Conservation (phyloP, 345 rosid genomes). For the Sisymbrium altissimum region DNA sequence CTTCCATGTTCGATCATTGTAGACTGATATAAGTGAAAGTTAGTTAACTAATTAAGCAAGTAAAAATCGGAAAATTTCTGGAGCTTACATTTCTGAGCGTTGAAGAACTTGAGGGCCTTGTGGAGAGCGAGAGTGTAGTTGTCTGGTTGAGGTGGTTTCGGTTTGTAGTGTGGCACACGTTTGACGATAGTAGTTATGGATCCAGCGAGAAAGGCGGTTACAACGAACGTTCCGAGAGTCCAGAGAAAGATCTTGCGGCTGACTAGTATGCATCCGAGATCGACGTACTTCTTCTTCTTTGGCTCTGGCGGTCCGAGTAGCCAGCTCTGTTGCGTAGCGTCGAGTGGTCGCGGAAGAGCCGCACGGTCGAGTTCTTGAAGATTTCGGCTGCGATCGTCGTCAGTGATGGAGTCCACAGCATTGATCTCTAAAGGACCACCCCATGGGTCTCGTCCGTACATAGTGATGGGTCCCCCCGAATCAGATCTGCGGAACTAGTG, state of each 20-base stretch:
- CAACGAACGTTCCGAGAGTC: conserved; percentile 62
- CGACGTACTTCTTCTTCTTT: conserved; percentile 90
- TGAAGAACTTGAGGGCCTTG: conserved; percentile 88
- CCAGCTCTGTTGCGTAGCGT: conserved; percentile 98
- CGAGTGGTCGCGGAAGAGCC: conserved; percentile 59
- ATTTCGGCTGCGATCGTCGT: conserved; percentile 76
- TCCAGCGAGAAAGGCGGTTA: conserved; percentile 52
- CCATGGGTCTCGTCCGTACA: conserved; percentile 97
- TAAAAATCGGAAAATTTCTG: not conserved
- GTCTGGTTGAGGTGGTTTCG: conserved; percentile 43
- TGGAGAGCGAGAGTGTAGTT: conserved; percentile 80
- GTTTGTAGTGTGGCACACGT: conserved; percentile 62
- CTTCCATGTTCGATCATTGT: no score
- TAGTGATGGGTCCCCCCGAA: conserved; percentile 27
- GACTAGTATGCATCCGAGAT: conserved; percentile 84
- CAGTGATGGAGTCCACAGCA: conserved; percentile 76
- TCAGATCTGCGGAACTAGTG: not conserved
- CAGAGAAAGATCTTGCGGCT: conserved; percentile 86
- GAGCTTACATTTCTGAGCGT: conserved; percentile 68
- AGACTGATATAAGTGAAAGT: no score
- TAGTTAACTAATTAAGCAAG: no score
- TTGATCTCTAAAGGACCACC: conserved; percentile 88
- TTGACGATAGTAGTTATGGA: conserved; percentile 65
- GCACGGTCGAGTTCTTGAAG: conserved; percentile 74
- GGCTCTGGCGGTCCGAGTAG: conserved; percentile 70